Evolutionary conservation across 306 rosid genomes (phyloP).

Genomic region (Calophaca sinica): DNA sequence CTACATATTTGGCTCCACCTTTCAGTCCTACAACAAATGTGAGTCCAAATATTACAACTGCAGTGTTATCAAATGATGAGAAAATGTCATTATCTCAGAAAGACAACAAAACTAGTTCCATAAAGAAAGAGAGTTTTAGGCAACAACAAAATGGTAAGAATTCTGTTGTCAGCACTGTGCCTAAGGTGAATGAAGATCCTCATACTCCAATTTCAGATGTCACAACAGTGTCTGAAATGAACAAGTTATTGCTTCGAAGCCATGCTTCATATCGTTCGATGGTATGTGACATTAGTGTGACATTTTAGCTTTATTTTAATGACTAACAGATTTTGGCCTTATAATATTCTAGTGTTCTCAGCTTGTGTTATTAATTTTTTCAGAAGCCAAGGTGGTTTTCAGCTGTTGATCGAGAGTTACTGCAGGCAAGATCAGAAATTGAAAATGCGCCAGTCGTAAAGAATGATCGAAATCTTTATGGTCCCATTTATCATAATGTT

Average conservation of each 20-base stretch:
- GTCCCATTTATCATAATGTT: conserved; percentile 74
- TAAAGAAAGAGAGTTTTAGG: conserved; percentile 45
- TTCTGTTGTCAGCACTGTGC: conserved; percentile 45
- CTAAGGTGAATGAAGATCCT: conserved; percentile 44
- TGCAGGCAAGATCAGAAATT: conserved; percentile 61
- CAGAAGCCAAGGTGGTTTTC: conserved; percentile 79
- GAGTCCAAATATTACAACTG: conserved; percentile 43
- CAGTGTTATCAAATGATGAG: conserved; percentile 38
- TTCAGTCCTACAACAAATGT: conserved; percentile 25
- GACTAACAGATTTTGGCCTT: neutral
- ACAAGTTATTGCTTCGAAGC: conserved; percentile 63
- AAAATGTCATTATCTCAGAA: conserved; percentile 45
- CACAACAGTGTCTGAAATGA: conserved; percentile 75
- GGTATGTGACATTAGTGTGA: conserved; percentile 54
- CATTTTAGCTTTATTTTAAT: conserved; percentile 22
- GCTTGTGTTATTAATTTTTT: conserved; percentile 28
- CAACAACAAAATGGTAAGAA: conserved; percentile 39
- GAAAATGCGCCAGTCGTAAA: conserved; percentile 72
- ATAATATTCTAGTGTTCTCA: conserved; percentile 10
- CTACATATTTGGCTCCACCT: conserved; percentile 32
- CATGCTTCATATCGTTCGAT: conserved; percentile 54
- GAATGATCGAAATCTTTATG: conserved; percentile 67
- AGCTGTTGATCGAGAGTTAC: conserved; percentile 67
- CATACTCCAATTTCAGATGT: conserved; percentile 50
- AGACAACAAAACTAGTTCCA: conserved; percentile 10